Evolutionary conservation across 768 basidiomycete genomes (phyloP).

Genomic region (Suillus bovinus): DNA sequence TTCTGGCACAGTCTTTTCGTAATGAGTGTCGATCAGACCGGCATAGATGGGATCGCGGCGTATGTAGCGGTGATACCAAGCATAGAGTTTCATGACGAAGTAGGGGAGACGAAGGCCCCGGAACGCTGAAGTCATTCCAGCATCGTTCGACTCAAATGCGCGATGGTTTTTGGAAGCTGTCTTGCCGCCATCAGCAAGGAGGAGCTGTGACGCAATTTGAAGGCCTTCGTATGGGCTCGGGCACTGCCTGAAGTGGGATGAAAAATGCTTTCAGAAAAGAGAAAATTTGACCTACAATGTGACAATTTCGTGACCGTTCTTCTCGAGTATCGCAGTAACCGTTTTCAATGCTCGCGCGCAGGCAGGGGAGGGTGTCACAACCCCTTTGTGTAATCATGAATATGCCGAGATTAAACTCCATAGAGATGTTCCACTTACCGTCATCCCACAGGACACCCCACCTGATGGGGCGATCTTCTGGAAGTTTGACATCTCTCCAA

Average conservation of each 20-base stretch:
- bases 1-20: slow-evolving; percentile 51
- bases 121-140: slow-evolving; percentile 43
- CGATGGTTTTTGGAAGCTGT: slow-evolving; percentile 36
- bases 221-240: slow-evolving; percentile 54
- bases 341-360: slow-evolving; percentile 53
- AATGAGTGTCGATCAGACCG: slow-evolving; percentile 48
- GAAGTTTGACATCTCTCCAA: slow-evolving; percentile 37
- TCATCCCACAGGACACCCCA: slow-evolving; percentile 70
- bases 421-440: slow-evolving; percentile 33
- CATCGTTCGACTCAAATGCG: slow-evolving; percentile 47
- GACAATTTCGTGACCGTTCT: slow-evolving; percentile 50
- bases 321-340: slow-evolving; percentile 45
- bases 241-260: slow-evolving; percentile 19
- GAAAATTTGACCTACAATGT: slow-evolving; percentile 45
- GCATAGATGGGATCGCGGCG: slow-evolving; percentile 54
- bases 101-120: slow-evolving; percentile 46
- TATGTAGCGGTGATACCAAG: slow-evolving; percentile 53
- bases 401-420: background rate
- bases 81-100: slow-evolving; percentile 47
- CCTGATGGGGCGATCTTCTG: slow-evolving; percentile 51
- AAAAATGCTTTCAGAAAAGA: background rate
- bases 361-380: slow-evolving; percentile 59
- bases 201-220: slow-evolving; percentile 51
- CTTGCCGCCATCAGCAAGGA: slow-evolving; percentile 52
- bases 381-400: slow-evolving; percentile 39